phyloP scores from a whole-genome alignment of 2,329 filamentous ascomycete genomes.

The Rosellinia necatrix region DNA sequence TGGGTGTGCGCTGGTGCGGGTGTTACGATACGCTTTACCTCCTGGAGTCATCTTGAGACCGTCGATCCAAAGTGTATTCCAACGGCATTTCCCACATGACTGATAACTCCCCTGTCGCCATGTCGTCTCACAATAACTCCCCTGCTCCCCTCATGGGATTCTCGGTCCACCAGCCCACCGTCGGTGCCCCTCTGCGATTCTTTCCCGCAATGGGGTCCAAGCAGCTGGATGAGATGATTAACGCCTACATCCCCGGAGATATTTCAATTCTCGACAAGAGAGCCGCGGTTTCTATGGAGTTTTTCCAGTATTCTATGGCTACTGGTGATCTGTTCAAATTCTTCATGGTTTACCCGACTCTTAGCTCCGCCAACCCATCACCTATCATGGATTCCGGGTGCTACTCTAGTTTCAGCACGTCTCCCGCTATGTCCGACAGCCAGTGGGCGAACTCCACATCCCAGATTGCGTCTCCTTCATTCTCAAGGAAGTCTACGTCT shows the following conservation, averaged over 20 bases:
- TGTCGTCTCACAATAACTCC: slow-evolving; percentile 45
- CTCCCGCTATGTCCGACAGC: slow-evolving; percentile 55
- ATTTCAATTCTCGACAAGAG: slow-evolving; percentile 63
- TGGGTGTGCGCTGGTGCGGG: slow-evolving; percentile 27
- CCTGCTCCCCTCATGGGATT: slow-evolving; percentile 52
- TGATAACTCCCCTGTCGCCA: slow-evolving; percentile 27
- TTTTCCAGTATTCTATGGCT: slow-evolving; percentile 56
- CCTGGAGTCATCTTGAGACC: slow-evolving; percentile 4
- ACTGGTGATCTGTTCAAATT: slow-evolving; percentile 66
- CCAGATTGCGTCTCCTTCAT: slow-evolving; percentile 35
- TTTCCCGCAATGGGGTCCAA: slow-evolving; percentile 65
- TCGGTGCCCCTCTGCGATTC: slow-evolving; percentile 66
- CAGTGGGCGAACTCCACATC: slow-evolving; percentile 46
- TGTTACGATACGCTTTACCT: slow-evolving; percentile 22
- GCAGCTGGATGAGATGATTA: slow-evolving; percentile 65
- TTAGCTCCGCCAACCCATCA: slow-evolving; percentile 48
- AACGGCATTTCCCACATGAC: slow-evolving; percentile 16
- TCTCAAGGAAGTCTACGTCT: slow-evolving; percentile 38
- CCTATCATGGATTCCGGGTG: slow-evolving; percentile 53
- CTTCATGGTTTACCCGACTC: slow-evolving; percentile 54
- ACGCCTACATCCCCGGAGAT: slow-evolving; percentile 60
- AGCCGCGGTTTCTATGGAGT: slow-evolving; percentile 61
- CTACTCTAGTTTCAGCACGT: slow-evolving; percentile 53
- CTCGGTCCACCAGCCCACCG: slow-evolving; percentile 62
- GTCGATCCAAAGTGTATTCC: slow-evolving; percentile 28